Percentiles rank a stretch among this genome's conserved stretches.
Evolutionary conservation across 192 early-diverging fungal genomes (phyloP).

Genomic region (Podila verticillata): DNA sequence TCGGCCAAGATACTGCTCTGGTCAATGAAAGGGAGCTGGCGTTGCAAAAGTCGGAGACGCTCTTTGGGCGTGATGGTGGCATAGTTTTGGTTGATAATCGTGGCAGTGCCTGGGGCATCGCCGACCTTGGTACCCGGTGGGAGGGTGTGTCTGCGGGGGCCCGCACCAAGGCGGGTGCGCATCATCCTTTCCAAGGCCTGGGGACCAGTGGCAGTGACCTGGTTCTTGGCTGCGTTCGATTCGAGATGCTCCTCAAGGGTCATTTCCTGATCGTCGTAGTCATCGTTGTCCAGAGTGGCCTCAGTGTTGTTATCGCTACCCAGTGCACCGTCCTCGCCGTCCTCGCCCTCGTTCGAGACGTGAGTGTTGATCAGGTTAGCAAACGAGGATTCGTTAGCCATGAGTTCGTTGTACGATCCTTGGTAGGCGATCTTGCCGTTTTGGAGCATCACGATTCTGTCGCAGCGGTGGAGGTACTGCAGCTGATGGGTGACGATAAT

Average conservation of each 20-base stretch:
- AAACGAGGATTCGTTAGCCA: slow-evolving; percentile 52
- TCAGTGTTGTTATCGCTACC: background rate
- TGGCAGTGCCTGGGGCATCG: slow-evolving; percentile 11
- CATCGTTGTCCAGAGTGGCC: background rate
- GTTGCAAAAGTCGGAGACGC: slow-evolving; percentile 18
- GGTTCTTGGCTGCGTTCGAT: background rate
- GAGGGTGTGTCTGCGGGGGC: slow-evolving; percentile 20
- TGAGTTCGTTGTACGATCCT: slow-evolving; percentile 71
- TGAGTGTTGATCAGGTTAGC: slow-evolving; percentile 30
- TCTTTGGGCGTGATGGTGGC: slow-evolving; percentile 15
- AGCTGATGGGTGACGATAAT: slow-evolving; percentile 83
- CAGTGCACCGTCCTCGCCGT: background rate
- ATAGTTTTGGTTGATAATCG: slow-evolving; percentile 24
- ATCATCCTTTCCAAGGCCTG: background rate
- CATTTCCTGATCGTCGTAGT: background rate
- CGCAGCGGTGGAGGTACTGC: slow-evolving; percentile 71
- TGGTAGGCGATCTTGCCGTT: slow-evolving; percentile 74
- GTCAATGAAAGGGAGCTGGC: slow-evolving; percentile 9
- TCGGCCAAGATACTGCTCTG: slow-evolving; percentile 17
- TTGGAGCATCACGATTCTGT: slow-evolving; percentile 72
- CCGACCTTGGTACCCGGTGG: slow-evolving; percentile 23
- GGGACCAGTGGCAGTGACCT: background rate
- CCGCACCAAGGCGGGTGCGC: background rate
- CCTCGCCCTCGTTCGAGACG: slow-evolving; percentile 26
- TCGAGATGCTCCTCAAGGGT: slow-evolving; percentile 2